Percentiles rank a stretch among this genome's conserved stretches.
Evolutionary conservation across 768 basidiomycete genomes (phyloP).

Genomic region (Tricholoma terreum): DNA sequence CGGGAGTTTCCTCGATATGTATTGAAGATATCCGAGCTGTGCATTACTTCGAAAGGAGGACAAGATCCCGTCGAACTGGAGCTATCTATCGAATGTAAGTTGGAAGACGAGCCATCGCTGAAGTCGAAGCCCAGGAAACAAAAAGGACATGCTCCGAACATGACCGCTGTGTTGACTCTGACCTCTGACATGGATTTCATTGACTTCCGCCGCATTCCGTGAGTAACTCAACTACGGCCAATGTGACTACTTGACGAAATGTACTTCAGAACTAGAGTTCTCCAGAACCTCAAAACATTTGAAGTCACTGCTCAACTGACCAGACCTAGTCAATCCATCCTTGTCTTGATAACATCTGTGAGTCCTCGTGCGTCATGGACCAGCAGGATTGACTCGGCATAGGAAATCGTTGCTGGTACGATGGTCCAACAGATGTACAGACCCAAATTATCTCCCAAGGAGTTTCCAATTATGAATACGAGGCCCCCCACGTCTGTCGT

Average conservation of each 20-base stretch:
- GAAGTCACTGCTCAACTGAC: conserved; percentile 55
- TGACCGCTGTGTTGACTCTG: conserved; percentile 69
- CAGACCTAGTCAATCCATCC: conserved; percentile 72
- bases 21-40: conserved; percentile 48
- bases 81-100: conserved; percentile 55
- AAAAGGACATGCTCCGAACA: conserved; percentile 45
- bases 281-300: conserved; percentile 60
- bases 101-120: conserved; percentile 30
- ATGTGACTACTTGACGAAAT: background rate
- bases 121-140: conserved; percentile 41
- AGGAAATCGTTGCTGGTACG: conserved; percentile 79
- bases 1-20: conserved; percentile 66
- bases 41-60: conserved; percentile 41
- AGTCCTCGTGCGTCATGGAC: conserved; percentile 7
- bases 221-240: conserved; percentile 14
- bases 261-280: conserved; percentile 58
- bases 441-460: conserved; percentile 48
- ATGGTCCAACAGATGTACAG: conserved; percentile 50
- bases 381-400: conserved; percentile 3
- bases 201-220: conserved; percentile 82
- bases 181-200: conserved; percentile 74
- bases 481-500: conserved; percentile 65
- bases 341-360: conserved; percentile 63
- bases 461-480: conserved; percentile 70
- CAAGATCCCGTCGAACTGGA: conserved; percentile 54